Base-by-base conservation (phyloP, 1,139 yeast genomes). In the Pichia sp. region DNA sequence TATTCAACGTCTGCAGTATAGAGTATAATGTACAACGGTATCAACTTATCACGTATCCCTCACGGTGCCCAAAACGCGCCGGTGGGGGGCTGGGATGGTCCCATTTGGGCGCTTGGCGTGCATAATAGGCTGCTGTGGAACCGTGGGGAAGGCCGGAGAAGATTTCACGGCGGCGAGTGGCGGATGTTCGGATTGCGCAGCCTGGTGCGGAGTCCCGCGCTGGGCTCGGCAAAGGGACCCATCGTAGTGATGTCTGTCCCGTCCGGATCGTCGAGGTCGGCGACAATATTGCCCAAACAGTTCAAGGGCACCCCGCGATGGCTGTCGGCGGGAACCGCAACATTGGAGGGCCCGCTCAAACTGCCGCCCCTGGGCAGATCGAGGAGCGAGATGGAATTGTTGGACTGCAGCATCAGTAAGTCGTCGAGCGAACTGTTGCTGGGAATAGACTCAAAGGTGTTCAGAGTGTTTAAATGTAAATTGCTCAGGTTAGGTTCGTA, bases 181-280 rank as follows among this genome's bases (percentile, higher is more conserved):
- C 27, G 47, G 23, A 39, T 15, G 15, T 37, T 41, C 1, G 48
- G 41, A 18, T 41, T 45, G 37, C 39, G 24, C 3, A 40, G n/a
- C n/a, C n/a, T n/a, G n/a, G n/a, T n/a, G n/a, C n/a, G n/a, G n/a
- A n/a, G n/a, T n/a, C n/a, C n/a, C n/a, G n/a, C 23, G 6, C 12
- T 24, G 7, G 16, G 13, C 7, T 24, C 40, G 15, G 13, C 15
- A 13, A 20, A 29, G 15, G 22, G 23, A 16, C 42, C 42, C 50
- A 47, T 47, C 24, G 24, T 47, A 12, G 50, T 47, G 3, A 47
- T 47, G n/a, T 47, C 50, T 3, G 46, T 47, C 3, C 39, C 50
- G 25, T 37, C 39, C n/a, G 11, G 11, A 16, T 18, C 36, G 18
- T 9, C 36, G 11, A 30, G 7, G 11, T 18, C 36, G 18, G 15